Percentiles rank a stretch among this genome's conserved stretches.
Evolutionary conservation across 352 stramenopile genomes (phyloP).

Genomic region (Phytophthora sp.): DNA sequence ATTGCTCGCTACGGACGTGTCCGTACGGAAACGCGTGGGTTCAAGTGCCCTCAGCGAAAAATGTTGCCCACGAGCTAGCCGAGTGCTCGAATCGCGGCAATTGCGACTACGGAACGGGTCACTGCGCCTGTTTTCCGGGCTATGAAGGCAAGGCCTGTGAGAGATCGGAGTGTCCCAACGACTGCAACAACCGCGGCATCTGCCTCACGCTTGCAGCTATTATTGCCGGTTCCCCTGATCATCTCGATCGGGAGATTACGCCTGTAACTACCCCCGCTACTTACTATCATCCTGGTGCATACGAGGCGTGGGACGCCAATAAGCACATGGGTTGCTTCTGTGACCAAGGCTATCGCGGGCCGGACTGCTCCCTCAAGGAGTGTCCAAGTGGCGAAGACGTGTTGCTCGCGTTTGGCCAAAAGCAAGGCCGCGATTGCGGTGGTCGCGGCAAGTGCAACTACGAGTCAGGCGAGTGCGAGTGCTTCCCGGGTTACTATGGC

Average conservation of each 20-base stretch:
- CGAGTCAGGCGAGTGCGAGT: conserved; percentile 92
- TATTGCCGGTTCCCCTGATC: conserved; percentile 51
- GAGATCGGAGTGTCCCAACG: conserved; percentile 94
- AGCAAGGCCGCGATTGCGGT: conserved; percentile 90
- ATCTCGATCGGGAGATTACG: no score
- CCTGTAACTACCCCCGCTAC: no score
- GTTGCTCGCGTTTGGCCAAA: conserved; percentile 81
- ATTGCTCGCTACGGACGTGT: conserved; percentile 85
- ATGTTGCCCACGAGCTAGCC: conserved; percentile 73
- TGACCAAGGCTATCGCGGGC: conserved; percentile 93
- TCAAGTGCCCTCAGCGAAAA: conserved; percentile 54
- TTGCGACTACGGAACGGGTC: conserved; percentile 91
- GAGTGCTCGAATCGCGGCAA: conserved; percentile 95
- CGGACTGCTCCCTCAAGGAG: conserved; percentile 96
- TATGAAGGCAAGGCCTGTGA: conserved; percentile 93
- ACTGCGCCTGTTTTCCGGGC: conserved; percentile 91
- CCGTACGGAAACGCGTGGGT: conserved; percentile 77
- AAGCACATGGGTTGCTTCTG: conserved; percentile 96
- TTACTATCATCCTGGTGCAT: conserved; percentile 19
- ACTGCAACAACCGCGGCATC: conserved; percentile 93
- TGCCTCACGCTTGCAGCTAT: conserved; percentile 93
- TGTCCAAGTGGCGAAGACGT: conserved; percentile 93
- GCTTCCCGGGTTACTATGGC: conserved; percentile 95
- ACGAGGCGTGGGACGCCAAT: conserved; percentile 89
- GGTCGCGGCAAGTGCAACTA: conserved; percentile 96